phyloP scores from a whole-genome alignment of 495 filamentous ascomycete species.

The Penicillium crystallinum region DNA sequence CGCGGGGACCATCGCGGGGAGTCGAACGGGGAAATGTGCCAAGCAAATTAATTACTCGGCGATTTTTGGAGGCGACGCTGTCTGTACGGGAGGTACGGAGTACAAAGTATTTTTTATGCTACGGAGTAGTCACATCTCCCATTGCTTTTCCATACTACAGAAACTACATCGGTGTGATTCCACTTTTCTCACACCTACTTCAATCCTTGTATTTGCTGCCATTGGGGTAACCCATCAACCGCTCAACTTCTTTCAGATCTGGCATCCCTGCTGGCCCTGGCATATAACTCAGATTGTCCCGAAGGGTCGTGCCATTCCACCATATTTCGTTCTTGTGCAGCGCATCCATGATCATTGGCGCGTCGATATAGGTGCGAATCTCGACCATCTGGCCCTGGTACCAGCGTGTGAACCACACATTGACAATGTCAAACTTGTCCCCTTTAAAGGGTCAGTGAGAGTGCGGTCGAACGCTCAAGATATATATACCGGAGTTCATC shows the following conservation, averaged over 20 bases:
- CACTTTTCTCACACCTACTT: background rate
- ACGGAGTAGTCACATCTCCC: too few species aligned
- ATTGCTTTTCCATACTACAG: background rate
- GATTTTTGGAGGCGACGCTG: background rate
- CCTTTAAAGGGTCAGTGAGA: constrained; percentile 12
- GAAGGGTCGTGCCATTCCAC: constrained; percentile 30
- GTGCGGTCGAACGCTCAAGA: background rate
- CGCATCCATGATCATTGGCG: constrained; percentile 24
- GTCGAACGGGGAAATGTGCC: constrained; percentile 3
- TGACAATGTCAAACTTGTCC: constrained; percentile 30
- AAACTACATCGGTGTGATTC: background rate
- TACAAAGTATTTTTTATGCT: too few species aligned
- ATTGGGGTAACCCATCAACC: constrained; percentile 27
- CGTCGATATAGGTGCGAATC: constrained; percentile 34
- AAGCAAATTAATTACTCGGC: constrained; percentile 3
- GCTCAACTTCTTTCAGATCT: constrained; percentile 26
- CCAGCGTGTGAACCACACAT: constrained; percentile 39
- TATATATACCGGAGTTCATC: constrained; percentile 30
- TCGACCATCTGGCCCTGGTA: constrained; percentile 31
- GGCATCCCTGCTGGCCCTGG: constrained; percentile 37
- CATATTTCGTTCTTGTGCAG: constrained; percentile 35
- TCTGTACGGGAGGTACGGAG: too few species aligned
- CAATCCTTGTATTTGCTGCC: constrained; percentile 24
- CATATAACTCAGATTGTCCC: constrained; percentile 31
- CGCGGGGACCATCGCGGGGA: constrained; percentile 3